Base-by-base conservation (phyloP, 164 flowering plant species). In the Vitis rupestris region DNA sequence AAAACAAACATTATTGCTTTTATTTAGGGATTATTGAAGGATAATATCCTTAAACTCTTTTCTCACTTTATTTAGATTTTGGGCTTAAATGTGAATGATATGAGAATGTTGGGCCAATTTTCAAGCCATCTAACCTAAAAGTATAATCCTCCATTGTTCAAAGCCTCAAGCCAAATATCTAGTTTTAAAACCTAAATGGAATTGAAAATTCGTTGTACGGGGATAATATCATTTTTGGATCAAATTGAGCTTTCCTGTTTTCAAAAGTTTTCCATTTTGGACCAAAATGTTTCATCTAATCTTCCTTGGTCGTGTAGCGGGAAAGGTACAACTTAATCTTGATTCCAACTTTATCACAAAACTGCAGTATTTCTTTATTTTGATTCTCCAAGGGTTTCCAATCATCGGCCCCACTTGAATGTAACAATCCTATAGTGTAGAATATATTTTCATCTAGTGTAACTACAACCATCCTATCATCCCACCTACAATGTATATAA, bases 181-280 rank as follows among this genome's bases (percentile, higher is more conserved):
- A 1, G 19, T 14, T 47, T 27, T 61, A 10, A 44, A n/a, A 2
- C 65, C 65, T 68, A 55, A 59, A 16, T 68, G 29, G 62, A 15
- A 73, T 69, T 85, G 74, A 89, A 94, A 61, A 94, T 94, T 48
- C 70, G 79, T 63, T 90, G 98, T 2, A 97, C 95, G 97, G 92
- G 0, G 95, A 88, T 16, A 94, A 66, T 50, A 19, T 19, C 19
- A 19, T 19, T 19, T 85, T 90, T 0, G 98, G 95, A 78, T 94
- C 98, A 64, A 88, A 94, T 73, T 27, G 70, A 30, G 53, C 50
- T 82, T 94, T 94, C 64, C 86, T 83, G 29, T 80, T 74, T 17
- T 70, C 29, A 53, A 92, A 80, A 15, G 16, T 73, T 0, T 61
- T 70, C 99, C 99, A 94, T 77, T 89, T 92, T 0, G 68, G 13